A percentile compares a stretch with the other conserved stretches of the same genome.
Conservation (phyloP, 1,139 yeast genomes). For the Hyphopichia pseudoburtonii region DNA sequence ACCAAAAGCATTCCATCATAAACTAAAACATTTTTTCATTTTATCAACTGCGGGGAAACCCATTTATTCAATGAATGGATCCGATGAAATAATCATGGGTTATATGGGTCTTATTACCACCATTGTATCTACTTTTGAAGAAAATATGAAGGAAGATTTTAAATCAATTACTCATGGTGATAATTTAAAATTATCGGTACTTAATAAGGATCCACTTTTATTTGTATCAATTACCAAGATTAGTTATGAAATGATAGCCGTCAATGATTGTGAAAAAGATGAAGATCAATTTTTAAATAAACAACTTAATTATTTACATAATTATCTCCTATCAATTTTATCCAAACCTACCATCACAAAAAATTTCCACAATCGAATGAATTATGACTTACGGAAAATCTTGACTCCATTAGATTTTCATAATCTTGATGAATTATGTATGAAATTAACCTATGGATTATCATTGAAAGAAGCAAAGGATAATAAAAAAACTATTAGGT, state of each 20-base stretch:
- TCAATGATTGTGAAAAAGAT: constrained; percentile 13
- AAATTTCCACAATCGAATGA: constrained; percentile 69
- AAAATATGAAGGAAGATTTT: constrained; percentile 33
- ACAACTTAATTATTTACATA: constrained; percentile 74
- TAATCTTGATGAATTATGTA: constrained; percentile 62
- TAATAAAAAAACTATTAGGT: neutral
- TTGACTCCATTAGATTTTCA: constrained; percentile 68
- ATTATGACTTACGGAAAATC: constrained; percentile 77
- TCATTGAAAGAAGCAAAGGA: constrained; percentile 3
- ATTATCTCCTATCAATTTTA: constrained; percentile 76
- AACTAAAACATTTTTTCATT: constrained; percentile 71
- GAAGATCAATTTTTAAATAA: constrained; percentile 46
- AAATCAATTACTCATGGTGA: constrained; percentile 28
- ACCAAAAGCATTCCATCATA: constrained; percentile 35
- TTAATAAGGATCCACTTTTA: constrained; percentile 67
- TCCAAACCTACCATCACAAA: constrained; percentile 72
- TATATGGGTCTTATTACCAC: constrained; percentile 76
- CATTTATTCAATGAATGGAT: constrained; percentile 77
- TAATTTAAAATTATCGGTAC: constrained; percentile 54
- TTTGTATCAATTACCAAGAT: constrained; percentile 69
- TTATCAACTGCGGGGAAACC: constrained; percentile 95
- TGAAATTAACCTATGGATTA: constrained; percentile 46
- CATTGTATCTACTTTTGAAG: constrained; percentile 60
- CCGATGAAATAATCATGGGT: constrained; percentile 68
- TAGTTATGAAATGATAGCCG: constrained; percentile 26